Conservation (phyloP, 1,139 yeast genomes). For the Pichia cactophila region DNA sequence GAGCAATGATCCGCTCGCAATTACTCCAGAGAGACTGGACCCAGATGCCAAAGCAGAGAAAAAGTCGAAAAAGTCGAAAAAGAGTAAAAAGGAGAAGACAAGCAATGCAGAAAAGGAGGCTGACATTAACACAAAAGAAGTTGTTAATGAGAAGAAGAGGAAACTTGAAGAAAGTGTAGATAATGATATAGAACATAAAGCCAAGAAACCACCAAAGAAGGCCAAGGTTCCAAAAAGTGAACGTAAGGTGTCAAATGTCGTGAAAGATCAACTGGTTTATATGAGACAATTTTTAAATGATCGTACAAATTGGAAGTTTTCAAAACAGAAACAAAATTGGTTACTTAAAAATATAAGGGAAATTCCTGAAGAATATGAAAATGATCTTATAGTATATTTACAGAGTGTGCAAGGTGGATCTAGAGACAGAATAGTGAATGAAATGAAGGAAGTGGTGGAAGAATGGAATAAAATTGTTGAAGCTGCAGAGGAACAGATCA, state of each 20-base stretch:
- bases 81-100: slow-evolving; percentile 38
- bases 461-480: slow-evolving; percentile 52
- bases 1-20: slow-evolving; percentile 36
- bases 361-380: slow-evolving; percentile 51
- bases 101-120: slow-evolving; percentile 29
- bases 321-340: slow-evolving; percentile 94
- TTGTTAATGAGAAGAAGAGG: slow-evolving; percentile 28
- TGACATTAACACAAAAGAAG: slow-evolving; percentile 32
- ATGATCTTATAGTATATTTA: slow-evolving; percentile 50
- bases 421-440: slow-evolving; percentile 47
- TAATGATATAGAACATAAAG: slow-evolving; percentile 20
- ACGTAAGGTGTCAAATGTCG: slow-evolving; percentile 65
- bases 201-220: slow-evolving; percentile 63
- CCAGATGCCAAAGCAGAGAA: background rate
- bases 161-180: slow-evolving; percentile 37
- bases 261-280: slow-evolving; percentile 73
- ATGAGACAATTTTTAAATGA: slow-evolving; percentile 59
- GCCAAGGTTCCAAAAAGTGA: slow-evolving; percentile 68
- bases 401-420: slow-evolving; percentile 72
- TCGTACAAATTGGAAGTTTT: slow-evolving; percentile 74
- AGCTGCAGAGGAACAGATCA: slow-evolving; percentile 36
- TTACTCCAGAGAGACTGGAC: slow-evolving; percentile 20
- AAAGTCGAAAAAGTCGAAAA: slow-evolving; percentile 19
- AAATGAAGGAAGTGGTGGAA: slow-evolving; percentile 39
- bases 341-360: slow-evolving; percentile 57